Conservation (phyloP, 805 yeast species). For the Zygosaccharomyces rouxii region DNA sequence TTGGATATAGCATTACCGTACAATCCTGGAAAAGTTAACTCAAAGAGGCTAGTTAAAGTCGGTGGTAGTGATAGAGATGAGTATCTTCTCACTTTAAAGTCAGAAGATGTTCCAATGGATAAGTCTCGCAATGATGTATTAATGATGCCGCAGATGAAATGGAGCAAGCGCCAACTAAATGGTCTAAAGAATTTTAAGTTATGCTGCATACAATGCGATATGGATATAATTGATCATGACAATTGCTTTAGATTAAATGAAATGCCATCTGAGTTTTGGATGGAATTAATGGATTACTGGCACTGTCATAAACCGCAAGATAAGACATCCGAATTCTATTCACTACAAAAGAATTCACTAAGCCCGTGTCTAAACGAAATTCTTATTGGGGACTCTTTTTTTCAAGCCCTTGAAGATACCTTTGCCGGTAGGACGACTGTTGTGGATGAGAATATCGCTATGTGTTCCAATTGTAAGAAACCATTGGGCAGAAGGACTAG, state of each 20-base stretch:
- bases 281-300: constrained; percentile 96
- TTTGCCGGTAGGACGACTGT: constrained; percentile 3
- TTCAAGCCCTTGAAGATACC: constrained; percentile 16
- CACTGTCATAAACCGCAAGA: constrained; percentile 80
- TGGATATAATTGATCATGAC: constrained; percentile 7
- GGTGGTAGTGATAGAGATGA: neutral
- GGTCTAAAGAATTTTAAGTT: constrained; percentile 8
- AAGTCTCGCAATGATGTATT: constrained; percentile 14
- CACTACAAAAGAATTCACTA: constrained; percentile 19
- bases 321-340: constrained; percentile 3
- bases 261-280: constrained; percentile 92
- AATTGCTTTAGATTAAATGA: constrained; percentile 37
- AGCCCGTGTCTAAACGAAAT: constrained; percentile 27
- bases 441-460: neutral
- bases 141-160: constrained; percentile 20
- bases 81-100: constrained; percentile 12
- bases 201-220: constrained; percentile 18
- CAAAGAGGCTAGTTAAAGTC: constrained; percentile 4
- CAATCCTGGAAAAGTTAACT: neutral
- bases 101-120: neutral
- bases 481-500: constrained; percentile 20
- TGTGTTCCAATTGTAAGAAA: constrained; percentile 20
- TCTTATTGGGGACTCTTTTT: constrained; percentile 27
- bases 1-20: constrained; percentile 11
- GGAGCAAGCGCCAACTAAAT: constrained; percentile 24